Base-by-base conservation (phyloP, 331 rosid species). In the Acacia concinna region DNA sequence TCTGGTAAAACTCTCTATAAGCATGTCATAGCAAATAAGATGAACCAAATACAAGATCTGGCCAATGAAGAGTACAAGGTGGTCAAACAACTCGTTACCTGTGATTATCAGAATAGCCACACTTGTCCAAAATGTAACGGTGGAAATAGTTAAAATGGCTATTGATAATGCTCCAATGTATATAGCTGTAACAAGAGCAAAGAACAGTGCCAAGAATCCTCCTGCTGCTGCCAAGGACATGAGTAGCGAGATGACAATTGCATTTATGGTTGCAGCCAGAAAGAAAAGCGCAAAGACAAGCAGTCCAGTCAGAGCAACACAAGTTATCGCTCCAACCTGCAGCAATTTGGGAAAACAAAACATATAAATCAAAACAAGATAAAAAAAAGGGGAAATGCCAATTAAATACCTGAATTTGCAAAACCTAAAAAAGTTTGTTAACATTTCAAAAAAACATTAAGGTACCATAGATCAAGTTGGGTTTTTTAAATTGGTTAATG, bases 201-300 rank as follows among this genome's bases (percentile, higher is more conserved):
- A 89, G 90, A 92, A 92, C 78, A 94, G 51, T 72, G 97, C 97
- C 86, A 92, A 83, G 89, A 92, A 92, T 66, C 98, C 95, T 84
- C 98, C 98, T 13, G 92, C 97, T 11, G 90, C 97, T 49, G 91
- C 98, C 88, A 94, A 79, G 27, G 98, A 89, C 54, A 92, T 35
- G 21, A 94, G 86, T 62, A 94, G 88, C 44, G 94, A 85, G 77
- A 94, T 77, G 43, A 88, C 77, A 38, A 94, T 34, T 69, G 94
- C 98, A 71, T 89, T 94, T 85, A 89, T 34, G 60, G 97, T 92
- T 62, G 97, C 98, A 32, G 91, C 84, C 85, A 88, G 77, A 78
- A 92, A 88, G 97, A 94, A 94, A 82, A 94, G 89, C 88, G 70
- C 78, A 78, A 94, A 94, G 80, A 91, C 85, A 72, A 92, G 89